Evolutionary conservation across 805 yeast species (phyloP), one percentile per base, ranked within the genome.

Genomic region (Kluyveromyces aestuarii): DNA sequence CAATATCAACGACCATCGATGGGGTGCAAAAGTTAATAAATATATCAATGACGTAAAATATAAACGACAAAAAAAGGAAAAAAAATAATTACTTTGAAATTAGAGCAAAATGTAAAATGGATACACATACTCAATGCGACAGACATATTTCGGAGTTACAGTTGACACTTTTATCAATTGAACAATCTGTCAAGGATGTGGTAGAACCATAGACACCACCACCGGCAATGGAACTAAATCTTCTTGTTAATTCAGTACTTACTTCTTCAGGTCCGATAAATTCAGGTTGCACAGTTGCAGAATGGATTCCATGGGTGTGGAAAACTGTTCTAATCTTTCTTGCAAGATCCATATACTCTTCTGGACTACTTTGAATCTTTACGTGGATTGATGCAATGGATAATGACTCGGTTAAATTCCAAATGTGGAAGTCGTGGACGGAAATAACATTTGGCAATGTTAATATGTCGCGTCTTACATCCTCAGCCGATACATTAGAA

Each of bases 241-340:
- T 62, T 53, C 67, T 58, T 48, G 62, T 61, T 40, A 60, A 61
- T 33, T 63, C 69, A 8, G 62, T 56, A 14, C 65, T 57, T 16
- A 66, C 59, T n/a, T 60, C 54, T 10, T 63, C 60, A 7, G 59
- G 54, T 16, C 45, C 45, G 4, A 73, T 63, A 59, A 91, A 93
- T 69, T 91, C 99, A 0, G 99, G 99, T 68, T 91, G 99, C 45
- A 93, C 90, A 1, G 99, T 91, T 17, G 91, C 96, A 37, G 93
- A 84, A 60, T 90, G 95, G 52, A 91, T 82, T 41, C 96, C 96
- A 61, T 82, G 84, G 27, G 76, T 80, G 59, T 87, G 96, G 59
- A 91, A 74, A 42, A 89, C 81, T 46, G 78, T 77, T 65, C 93
- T 80, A 47, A 91, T 91, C 49, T 78, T 76, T 44, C 80, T 73